Conservation (phyloP, 305 asterid species). For the Withania somnifera region DNA sequence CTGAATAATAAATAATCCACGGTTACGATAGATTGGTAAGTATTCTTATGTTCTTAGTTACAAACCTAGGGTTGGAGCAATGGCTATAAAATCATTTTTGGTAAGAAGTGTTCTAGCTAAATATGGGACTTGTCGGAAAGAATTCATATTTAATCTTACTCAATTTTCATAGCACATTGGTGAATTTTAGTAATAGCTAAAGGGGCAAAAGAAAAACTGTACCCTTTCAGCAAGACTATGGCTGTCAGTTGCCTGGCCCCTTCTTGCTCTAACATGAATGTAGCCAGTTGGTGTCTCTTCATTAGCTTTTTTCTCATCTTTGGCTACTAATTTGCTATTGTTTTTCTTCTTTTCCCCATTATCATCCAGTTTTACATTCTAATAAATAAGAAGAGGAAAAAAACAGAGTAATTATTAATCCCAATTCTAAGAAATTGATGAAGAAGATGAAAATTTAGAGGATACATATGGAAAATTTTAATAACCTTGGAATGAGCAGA, state of each 20-base stretch:
- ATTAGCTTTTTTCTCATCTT: conserved; percentile 8
- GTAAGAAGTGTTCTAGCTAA: neutral
- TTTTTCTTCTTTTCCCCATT: conserved; percentile 15
- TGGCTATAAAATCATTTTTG: neutral
- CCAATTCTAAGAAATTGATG: neutral
- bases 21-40: neutral
- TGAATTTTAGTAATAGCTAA: neutral
- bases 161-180: neutral
- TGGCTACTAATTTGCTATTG: conserved; percentile 4
- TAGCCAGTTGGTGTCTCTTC: conserved; percentile 38
- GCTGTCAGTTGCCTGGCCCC: conserved; percentile 92
- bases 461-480: neutral
- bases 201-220: too few relatives aligned
- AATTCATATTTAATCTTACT: neutral
- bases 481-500: conserved; percentile 51
- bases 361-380: conserved; percentile 4
- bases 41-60: neutral
- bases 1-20: neutral
- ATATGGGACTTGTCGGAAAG: fast-evolving
- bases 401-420: neutral
- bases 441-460: neutral
- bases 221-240: conserved; percentile 62
- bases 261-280: conserved; percentile 84
- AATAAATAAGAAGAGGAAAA: neutral
- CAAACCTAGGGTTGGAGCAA: neutral